Conservation (phyloP, 2,329 filamentous ascomycete species). For the Penicillium sp. region DNA sequence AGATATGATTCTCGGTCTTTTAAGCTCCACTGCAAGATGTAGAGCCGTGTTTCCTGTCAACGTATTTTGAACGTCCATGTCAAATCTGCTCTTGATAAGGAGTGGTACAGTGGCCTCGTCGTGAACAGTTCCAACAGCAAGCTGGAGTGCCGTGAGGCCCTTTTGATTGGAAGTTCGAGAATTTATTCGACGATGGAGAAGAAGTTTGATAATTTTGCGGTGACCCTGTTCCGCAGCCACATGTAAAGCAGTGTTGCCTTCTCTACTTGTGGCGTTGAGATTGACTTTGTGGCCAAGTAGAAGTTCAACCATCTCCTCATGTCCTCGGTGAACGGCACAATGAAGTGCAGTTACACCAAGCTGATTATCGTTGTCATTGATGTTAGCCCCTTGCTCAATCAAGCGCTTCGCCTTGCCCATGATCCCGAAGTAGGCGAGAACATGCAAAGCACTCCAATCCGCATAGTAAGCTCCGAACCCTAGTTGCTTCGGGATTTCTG, state of each 20-base stretch:
- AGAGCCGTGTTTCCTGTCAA: slow-evolving; percentile 32
- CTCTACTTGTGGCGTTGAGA: slow-evolving; percentile 24
- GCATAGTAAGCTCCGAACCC: slow-evolving; percentile 29
- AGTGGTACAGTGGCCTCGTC: slow-evolving; percentile 37
- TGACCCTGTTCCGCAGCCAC: slow-evolving; percentile 31
- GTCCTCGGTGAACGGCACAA: slow-evolving; percentile 34
- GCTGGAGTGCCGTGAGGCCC: slow-evolving; percentile 29
- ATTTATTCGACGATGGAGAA: slow-evolving; percentile 17
- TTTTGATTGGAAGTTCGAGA: slow-evolving; percentile 19
- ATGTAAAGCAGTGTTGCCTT: slow-evolving; percentile 39
- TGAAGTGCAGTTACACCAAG: slow-evolving; percentile 33
- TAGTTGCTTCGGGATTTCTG: neutral
- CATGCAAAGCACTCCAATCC: slow-evolving; percentile 36
- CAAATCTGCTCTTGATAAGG: slow-evolving; percentile 31
- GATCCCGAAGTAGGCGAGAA: slow-evolving; percentile 36
- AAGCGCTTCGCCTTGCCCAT: slow-evolving; percentile 28
- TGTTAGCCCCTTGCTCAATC: slow-evolving; percentile 29
- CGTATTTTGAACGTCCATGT: slow-evolving; percentile 31
- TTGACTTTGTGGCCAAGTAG: slow-evolving; percentile 32
- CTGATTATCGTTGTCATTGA: slow-evolving; percentile 30
- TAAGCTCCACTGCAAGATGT: slow-evolving; percentile 31
- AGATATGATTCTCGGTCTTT: slow-evolving; percentile 30
- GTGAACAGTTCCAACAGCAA: slow-evolving; percentile 32
- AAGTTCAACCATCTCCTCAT: slow-evolving; percentile 35
- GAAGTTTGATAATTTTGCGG: slow-evolving; percentile 32